Evolutionary conservation across 371 early-diverging fungal species (phyloP).

Genomic region (Mucor mucedo): DNA sequence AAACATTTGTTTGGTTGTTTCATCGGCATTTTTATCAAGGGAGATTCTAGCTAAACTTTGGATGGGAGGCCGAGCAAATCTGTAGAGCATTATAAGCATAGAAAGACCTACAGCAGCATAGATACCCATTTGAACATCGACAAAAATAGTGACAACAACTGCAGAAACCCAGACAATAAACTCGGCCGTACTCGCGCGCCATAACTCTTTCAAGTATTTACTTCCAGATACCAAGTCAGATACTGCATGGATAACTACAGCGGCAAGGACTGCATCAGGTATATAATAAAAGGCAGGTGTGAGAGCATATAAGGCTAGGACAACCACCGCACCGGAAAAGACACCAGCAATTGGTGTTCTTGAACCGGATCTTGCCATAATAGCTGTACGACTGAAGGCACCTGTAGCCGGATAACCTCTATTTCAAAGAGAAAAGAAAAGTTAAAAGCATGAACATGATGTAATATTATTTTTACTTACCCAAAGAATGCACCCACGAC

Average conservation of each 20-base stretch:
- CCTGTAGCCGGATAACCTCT: slow-evolving; percentile 87
- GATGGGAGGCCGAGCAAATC: slow-evolving; percentile 64
- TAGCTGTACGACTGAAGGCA: slow-evolving; percentile 87
- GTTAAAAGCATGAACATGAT: background rate
- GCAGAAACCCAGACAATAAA: slow-evolving; percentile 53
- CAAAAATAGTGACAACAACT: slow-evolving; percentile 66
- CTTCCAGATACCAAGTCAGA: slow-evolving; percentile 55
- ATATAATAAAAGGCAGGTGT: slow-evolving; percentile 88
- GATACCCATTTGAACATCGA: slow-evolving; percentile 68
- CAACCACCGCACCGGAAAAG: slow-evolving; percentile 74
- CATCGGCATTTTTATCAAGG: slow-evolving; percentile 39
- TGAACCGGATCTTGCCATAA: slow-evolving; percentile 81
- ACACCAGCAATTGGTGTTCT: slow-evolving; percentile 82
- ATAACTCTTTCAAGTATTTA: slow-evolving; percentile 32
- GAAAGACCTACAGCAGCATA: slow-evolving; percentile 63
- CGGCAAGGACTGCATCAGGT: slow-evolving; percentile 78
- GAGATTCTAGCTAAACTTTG: slow-evolving; percentile 56
- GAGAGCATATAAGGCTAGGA: slow-evolving; percentile 78
- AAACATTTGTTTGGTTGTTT: slow-evolving; percentile 19
- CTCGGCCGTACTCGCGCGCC: slow-evolving; percentile 52
- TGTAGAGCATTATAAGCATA: slow-evolving; percentile 58
- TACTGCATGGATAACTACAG: slow-evolving; percentile 81
- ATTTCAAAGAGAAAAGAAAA: background rate
- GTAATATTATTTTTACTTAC: slow-evolving; percentile 21
- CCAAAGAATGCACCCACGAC: slow-evolving; percentile 81